Conservation (phyloP, 352 stramenopile genomes). For the Saprolegnia parasitica region DNA sequence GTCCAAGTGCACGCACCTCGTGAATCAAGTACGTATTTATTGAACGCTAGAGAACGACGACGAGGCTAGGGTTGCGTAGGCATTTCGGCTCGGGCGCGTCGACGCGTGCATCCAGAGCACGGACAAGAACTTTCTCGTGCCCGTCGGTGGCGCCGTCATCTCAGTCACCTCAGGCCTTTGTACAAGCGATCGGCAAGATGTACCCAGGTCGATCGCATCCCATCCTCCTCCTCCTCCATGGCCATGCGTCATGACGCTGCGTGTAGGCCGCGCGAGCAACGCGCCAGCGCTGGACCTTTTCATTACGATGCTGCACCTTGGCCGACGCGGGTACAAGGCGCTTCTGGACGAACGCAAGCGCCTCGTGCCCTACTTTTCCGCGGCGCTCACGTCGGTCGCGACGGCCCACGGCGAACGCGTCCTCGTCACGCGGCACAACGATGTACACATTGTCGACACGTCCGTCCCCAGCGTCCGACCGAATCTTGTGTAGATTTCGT, state of each 20-base stretch:
- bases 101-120: conserved; percentile 97
- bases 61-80: conserved; percentile 20
- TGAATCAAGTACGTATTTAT: conserved; percentile 61
- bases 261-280: conserved; percentile 87
- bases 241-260: too few species aligned
- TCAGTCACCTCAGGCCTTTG: conserved; percentile 57
- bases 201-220: conserved; percentile 81
- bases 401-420: conserved; percentile 86
- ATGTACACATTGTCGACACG: conserved; percentile 35
- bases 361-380: conserved; percentile 68
- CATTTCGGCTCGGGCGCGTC: conserved; percentile 87
- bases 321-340: conserved; percentile 76
- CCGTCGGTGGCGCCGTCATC: conserved; percentile 91
- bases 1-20: conserved; percentile 87
- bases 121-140: conserved; percentile 99
- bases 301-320: conserved; percentile 98
- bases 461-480: neutral
- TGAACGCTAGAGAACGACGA: neutral
- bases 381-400: conserved; percentile 69
- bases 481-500: conserved; percentile 48
- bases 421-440: conserved; percentile 88
- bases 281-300: conserved; percentile 96
- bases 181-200: conserved; percentile 85
- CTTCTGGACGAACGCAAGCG: conserved; percentile 85
- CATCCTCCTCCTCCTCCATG: too few species aligned